Evolutionary conservation across 2,329 filamentous ascomycete genomes (phyloP).

Genomic region (Aspergillus niger): DNA sequence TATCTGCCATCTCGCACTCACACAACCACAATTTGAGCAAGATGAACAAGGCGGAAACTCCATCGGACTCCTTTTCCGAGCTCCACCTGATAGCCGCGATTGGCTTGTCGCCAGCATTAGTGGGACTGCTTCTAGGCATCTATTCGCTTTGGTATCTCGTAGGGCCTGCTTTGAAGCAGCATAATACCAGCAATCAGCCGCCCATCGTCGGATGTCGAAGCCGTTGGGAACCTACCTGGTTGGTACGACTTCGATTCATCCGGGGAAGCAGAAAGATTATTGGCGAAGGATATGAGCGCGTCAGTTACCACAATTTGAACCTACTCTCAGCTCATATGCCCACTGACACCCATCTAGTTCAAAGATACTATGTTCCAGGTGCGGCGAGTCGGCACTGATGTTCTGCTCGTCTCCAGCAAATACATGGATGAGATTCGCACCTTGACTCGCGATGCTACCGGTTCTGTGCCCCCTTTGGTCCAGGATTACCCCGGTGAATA

Average conservation of each 20-base stretch:
- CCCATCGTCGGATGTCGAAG: background rate
- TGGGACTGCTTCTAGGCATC: too few relatives aligned
- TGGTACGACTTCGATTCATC: background rate
- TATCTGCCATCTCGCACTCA: too few relatives aligned
- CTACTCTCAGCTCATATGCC: background rate
- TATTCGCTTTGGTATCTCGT: too few relatives aligned
- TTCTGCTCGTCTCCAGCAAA: constrained; percentile 28
- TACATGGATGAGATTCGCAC: constrained; percentile 28
- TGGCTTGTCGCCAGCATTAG: too few relatives aligned
- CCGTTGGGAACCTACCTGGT: background rate
- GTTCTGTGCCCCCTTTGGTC: constrained; percentile 3
- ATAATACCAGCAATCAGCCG: too few relatives aligned
- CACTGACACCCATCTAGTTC: background rate
- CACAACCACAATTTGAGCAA: too few relatives aligned
- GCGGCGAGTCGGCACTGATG: constrained; percentile 8
- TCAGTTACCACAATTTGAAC: background rate
- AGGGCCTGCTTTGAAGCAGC: too few relatives aligned
- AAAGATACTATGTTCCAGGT: background rate
- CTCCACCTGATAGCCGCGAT: too few relatives aligned
- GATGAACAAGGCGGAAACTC: too few relatives aligned
- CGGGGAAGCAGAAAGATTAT: background rate
- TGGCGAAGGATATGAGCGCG: background rate
- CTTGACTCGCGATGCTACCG: constrained; percentile 22
- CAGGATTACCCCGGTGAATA: background rate
- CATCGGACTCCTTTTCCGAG: too few relatives aligned